A percentile compares a stretch with the other conserved stretches of the same genome.
These are phyloP conservation scores for Phoma sp. DNA, from an alignment of 2,329 filamentous ascomycete genomes.

Conservation along the genomic window DNA sequence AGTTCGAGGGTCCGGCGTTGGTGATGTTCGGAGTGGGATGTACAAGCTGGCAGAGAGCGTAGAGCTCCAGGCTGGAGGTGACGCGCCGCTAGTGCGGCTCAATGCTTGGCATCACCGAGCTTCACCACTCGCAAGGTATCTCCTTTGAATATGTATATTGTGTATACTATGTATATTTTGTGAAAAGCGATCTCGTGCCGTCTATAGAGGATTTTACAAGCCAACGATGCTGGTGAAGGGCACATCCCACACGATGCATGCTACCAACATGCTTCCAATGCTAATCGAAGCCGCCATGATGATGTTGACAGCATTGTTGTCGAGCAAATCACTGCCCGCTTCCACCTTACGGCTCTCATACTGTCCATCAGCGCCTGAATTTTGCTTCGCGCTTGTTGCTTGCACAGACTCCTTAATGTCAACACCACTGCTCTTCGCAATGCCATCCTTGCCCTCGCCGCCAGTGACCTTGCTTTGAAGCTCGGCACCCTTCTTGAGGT, in stretches of 20 bases:
- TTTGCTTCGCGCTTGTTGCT: conserved; percentile 44
- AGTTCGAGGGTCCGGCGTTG: background rate
- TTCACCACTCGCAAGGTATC: too few relatives aligned
- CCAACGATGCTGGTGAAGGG: conserved; percentile 36
- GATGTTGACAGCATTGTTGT: conserved; percentile 96
- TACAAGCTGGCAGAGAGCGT: conserved; percentile 23
- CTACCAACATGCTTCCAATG: conserved; percentile 72
- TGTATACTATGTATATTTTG: too few relatives aligned
- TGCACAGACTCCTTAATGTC: conserved; percentile 26
- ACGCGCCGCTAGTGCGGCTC: conserved; percentile 35
- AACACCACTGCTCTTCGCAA: conserved; percentile 45
- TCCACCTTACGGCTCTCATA: conserved; percentile 63
- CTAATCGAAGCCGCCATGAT: conserved; percentile 88
- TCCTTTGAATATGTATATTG: too few relatives aligned
- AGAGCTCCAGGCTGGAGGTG: conserved; percentile 42
- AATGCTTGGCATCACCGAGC: conserved; percentile 31
- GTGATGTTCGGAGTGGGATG: conserved; percentile 11
- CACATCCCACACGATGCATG: conserved; percentile 43
- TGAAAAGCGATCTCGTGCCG: too few relatives aligned
- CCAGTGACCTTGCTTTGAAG: conserved; percentile 52
- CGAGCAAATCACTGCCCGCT: conserved; percentile 75
- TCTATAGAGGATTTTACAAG: conserved; percentile 7
- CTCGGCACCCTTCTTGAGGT: conserved; percentile 40
- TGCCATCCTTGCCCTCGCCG: conserved; percentile 48
- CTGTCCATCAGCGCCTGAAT: conserved; percentile 43